These are phyloP conservation scores for Candida frijolesensis DNA, from an alignment of 1,139 yeast species.

Conservation along the genomic window DNA sequence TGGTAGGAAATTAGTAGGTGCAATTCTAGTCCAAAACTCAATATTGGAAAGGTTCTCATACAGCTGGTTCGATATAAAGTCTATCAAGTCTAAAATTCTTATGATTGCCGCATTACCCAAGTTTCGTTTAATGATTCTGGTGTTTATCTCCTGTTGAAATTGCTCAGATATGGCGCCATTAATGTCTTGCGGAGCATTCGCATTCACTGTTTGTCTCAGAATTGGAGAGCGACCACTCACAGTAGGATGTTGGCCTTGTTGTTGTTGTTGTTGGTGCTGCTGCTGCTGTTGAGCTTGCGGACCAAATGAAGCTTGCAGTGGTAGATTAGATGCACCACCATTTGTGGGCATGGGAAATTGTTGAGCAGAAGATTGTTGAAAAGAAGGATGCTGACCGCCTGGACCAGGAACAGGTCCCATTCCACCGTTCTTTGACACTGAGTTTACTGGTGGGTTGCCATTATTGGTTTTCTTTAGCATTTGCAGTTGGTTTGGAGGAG, in stretches of 20 bases:
- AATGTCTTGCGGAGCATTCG: constrained; percentile 2
- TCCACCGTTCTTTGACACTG: background rate
- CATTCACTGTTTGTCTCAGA: constrained; percentile 6
- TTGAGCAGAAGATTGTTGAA: constrained; percentile 7
- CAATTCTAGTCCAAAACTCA: constrained; percentile 44
- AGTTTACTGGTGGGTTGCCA: background rate
- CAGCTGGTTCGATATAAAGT: constrained; percentile 38
- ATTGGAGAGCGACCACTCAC: constrained; percentile 9
- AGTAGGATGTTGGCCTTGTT: constrained; percentile 7
- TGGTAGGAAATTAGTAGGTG: constrained; percentile 38
- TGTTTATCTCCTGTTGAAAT: constrained; percentile 35
- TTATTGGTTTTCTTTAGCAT: background rate
- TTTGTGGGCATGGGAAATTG: constrained; percentile 8
- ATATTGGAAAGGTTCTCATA: constrained; percentile 29
- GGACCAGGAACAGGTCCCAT: background rate
- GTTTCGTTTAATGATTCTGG: constrained; percentile 41
- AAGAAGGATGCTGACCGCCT: constrained; percentile 2
- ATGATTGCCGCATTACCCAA: constrained; percentile 50
- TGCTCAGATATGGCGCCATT: constrained; percentile 8
- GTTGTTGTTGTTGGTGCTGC: constrained; percentile 5
- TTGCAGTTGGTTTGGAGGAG: constrained; percentile 1
- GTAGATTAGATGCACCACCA: background rate
- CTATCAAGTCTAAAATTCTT: constrained; percentile 40
- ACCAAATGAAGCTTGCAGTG: background rate
- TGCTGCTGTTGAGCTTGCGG: constrained; percentile 1